Evolutionary conservation across 768 basidiomycete genomes (phyloP), one percentile per base, ranked within the genome.

Genomic region (Phanerodontia chrysosporium): DNA sequence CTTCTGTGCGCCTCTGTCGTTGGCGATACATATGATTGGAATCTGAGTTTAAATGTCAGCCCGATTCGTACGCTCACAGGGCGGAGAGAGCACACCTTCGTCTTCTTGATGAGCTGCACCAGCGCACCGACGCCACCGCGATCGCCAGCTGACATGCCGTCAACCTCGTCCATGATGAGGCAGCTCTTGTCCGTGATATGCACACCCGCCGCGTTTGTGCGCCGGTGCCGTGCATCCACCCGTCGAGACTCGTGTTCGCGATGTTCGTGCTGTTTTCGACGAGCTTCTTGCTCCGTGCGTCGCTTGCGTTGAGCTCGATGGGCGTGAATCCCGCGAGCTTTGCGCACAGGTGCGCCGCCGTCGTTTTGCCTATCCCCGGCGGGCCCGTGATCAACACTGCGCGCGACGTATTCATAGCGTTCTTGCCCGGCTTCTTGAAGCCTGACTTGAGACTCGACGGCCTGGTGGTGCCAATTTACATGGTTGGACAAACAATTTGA

Each of bases 81-180:
- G 30, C 14, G 22, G 29, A 5, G 9, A 35, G 32, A 13, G 21
- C n/a, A 2, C 42, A 91, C 94, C 78, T 89, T 92, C 22, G 90
- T 89, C 78, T 96, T 98, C 76, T 89, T 94, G 65, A 99, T 96
- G 61, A 99, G 68, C 0, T 86, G 86, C 58, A 93, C 93, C 64
- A 99, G 70, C 6, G 97, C 97, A 24, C 93, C 96, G 1, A 98
- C 92, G 57, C 97, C 97, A 16, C 97, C 97, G 46, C 97, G 82
- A 72, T 99, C 97, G 18, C 97, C 97, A 2, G 92, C 91, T 5
- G 94, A 96, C 95, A 98, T 99, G 1, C 97, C 97, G 64, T 99
- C 97, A 2, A 98, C 96, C 70, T 99, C 97, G 67, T 99, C 97
- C 96, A 99, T 98, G 69, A 99, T 98, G 46, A 99, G 76, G 63